phyloP scores from a whole-genome alignment of 768 basidiomycete species.

The Auricularia auricula-judae region DNA sequence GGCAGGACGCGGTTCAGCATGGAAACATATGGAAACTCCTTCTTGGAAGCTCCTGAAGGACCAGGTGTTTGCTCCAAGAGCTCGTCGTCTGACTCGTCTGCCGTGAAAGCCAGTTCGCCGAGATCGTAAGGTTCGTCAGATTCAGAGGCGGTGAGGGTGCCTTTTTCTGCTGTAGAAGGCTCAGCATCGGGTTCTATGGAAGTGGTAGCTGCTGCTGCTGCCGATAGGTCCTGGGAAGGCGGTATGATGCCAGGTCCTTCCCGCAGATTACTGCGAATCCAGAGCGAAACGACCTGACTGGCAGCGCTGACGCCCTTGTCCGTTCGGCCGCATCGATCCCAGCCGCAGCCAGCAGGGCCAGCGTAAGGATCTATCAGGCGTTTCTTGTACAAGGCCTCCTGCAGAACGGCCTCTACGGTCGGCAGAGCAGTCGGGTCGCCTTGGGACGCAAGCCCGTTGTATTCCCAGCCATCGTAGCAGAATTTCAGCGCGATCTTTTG shows the following conservation, averaged over 20 bases:
- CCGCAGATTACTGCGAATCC: conserved; percentile 65
- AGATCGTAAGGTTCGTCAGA: conserved; percentile 6
- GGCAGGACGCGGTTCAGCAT: conserved; percentile 85
- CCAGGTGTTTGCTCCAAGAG: conserved; percentile 12
- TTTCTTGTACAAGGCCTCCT: conserved; percentile 66
- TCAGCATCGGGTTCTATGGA: neutral
- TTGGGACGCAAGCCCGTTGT: conserved; percentile 84
- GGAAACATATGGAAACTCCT: conserved; percentile 65
- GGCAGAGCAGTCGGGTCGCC: conserved; percentile 57
- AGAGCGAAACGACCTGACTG: conserved; percentile 86
- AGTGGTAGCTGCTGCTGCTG: neutral
- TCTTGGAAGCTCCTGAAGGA: conserved; percentile 12
- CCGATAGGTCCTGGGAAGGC: neutral
- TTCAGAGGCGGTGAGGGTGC: conserved; percentile 6
- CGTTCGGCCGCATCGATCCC: conserved; percentile 87
- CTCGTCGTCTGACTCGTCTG: conserved; percentile 12
- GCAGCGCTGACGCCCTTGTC: conserved; percentile 92
- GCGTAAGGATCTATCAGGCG: conserved; percentile 62
- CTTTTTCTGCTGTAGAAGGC: conserved; percentile 20
- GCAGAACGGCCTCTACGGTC: conserved; percentile 84
- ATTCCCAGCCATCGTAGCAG: conserved; percentile 86
- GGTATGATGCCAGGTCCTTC: neutral
- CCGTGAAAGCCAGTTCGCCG: conserved; percentile 9
- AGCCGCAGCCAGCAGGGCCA: conserved; percentile 79
- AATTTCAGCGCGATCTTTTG: conserved; percentile 93